Evolutionary conservation across 495 filamentous ascomycete genomes (phyloP), one percentile per base, ranked within the genome.

Genomic region (Xylaria scruposa): DNA sequence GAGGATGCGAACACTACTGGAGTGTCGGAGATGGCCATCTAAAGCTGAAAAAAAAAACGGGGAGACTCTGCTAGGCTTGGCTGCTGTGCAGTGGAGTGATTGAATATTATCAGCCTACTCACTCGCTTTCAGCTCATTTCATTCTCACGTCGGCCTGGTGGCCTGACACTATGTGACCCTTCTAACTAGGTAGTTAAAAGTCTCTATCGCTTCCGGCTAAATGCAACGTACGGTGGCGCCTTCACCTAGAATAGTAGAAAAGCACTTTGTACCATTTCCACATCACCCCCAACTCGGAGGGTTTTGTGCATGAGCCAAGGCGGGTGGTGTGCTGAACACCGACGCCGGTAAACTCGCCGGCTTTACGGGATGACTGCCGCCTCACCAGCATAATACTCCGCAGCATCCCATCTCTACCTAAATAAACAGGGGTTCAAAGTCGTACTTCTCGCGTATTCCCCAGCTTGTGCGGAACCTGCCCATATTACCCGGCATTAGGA

Each of bases 281-380:
- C n/a, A n/a, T n/a, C n/a, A n/a, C n/a, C n/a, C n/a, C 33, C 7
- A 38, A 59, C 56, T 7, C 31, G n/a, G 56, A n/a, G 31, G 56
- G 26, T 21, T 36, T 38, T 12, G 56, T 60, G 36, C 33, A 33
- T 60, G 33, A 21, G 63, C 63, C 62, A 49, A 47, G 62, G 42
- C 29, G 60, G 38, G 60, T 42, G 40, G 62, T 40, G 29, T 29
- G 24, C 24, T 36, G 8, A 38, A 38, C 4, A 24, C 9, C 17
- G 47, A 31, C 21, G 8, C 26, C 15, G 38, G 26, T 21, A 60
- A 59, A 40, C 47, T 36, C 31, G 19, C 46, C 68, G 68, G 68
- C 56, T 62, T 42, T 17, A n/a, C 58, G 68, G 68, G 68, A 53
- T 42, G 58, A 17, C 44, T 70, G 58, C 68, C 68, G 68, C 31